A percentile compares a stretch with the other conserved stretches of the same genome.
Conservation (phyloP, 495 filamentous ascomycete species). For the Pseudoneurospora amorphoporcata region DNA sequence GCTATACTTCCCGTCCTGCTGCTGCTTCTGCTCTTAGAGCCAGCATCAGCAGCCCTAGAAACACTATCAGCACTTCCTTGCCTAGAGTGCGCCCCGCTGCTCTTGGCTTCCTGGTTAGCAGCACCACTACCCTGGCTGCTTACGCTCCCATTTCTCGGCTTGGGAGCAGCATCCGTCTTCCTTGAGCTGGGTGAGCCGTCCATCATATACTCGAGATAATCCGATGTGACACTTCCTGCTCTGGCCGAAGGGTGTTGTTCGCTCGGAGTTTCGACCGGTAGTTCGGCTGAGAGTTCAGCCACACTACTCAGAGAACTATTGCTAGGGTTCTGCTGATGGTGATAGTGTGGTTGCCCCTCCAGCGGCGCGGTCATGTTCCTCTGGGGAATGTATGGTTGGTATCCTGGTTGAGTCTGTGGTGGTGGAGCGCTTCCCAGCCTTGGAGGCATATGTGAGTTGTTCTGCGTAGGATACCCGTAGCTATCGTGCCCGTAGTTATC, state of each 20-base stretch:
- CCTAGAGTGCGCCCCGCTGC: background rate
- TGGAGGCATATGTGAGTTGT: constrained; percentile 24
- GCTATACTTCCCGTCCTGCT: background rate
- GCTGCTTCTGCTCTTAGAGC: background rate
- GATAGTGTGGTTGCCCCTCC: constrained; percentile 12
- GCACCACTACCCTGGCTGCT: background rate
- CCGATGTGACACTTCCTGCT: background rate
- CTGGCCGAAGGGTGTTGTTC: background rate
- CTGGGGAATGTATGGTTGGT: constrained; percentile 26
- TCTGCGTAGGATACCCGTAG: constrained; percentile 24
- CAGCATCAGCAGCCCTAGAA: background rate
- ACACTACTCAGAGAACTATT: constrained; percentile 21
- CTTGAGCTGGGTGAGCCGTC: background rate
- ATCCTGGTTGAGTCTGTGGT: constrained; percentile 21
- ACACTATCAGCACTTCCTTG: background rate
- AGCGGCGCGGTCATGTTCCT: constrained; percentile 44
- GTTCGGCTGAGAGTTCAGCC: constrained; percentile 1
- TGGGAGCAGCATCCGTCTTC: background rate
- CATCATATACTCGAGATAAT: background rate
- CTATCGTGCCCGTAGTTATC: constrained; percentile 20
- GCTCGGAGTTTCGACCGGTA: background rate
- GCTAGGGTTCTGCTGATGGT: constrained; percentile 17
- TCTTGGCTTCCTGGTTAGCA: background rate
- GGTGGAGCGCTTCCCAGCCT: constrained; percentile 28
- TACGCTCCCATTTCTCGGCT: background rate